phyloP scores from a whole-genome alignment of 2,329 filamentous ascomycete genomes.

The Aspergillus neotritici region DNA sequence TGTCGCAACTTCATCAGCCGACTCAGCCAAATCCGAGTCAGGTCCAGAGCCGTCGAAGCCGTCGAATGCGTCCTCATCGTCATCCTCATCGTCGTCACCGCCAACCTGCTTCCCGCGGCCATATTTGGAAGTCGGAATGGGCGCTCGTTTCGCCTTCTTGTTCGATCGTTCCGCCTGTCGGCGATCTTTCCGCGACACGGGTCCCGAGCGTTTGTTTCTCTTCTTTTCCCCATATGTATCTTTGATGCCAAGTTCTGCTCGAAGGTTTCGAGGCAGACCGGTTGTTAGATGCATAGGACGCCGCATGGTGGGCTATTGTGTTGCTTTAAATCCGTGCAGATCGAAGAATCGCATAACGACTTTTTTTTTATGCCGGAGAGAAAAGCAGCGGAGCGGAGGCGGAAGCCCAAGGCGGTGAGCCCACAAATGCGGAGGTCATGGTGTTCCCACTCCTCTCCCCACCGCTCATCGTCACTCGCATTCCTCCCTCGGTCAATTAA shows the following conservation, averaged over 20 bases:
- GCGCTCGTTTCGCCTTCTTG: conserved; percentile 48
- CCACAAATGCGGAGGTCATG: conserved; percentile 8
- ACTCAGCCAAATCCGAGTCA: conserved; percentile 17
- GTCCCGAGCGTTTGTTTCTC: conserved; percentile 26
- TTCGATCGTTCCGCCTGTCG: conserved; percentile 60
- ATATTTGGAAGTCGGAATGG: conserved; percentile 12
- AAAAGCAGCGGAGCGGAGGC: conserved; percentile 19
- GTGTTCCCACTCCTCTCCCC: conserved; percentile 6
- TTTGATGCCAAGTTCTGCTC: conserved; percentile 36
- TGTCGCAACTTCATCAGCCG: conserved; percentile 16
- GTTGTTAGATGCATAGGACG: conserved; percentile 39
- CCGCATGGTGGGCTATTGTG: conserved; percentile 23
- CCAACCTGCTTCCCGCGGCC: conserved; percentile 6
- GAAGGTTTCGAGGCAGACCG: conserved; percentile 35
- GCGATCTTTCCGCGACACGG: conserved; percentile 54
- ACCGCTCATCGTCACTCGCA: neutral
- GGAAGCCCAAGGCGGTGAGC: conserved; percentile 17
- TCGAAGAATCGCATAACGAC: conserved; percentile 2
- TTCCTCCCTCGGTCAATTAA: neutral
- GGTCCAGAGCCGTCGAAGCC: conserved; percentile 19
- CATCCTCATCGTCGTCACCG: conserved; percentile 16
- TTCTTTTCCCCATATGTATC: conserved; percentile 30
- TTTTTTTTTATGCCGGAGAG: conserved; percentile 23
- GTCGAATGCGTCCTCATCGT: conserved; percentile 23
- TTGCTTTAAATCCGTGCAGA: neutral